Conservation (phyloP, 805 yeast species). For the Starmera dryadoides region DNA sequence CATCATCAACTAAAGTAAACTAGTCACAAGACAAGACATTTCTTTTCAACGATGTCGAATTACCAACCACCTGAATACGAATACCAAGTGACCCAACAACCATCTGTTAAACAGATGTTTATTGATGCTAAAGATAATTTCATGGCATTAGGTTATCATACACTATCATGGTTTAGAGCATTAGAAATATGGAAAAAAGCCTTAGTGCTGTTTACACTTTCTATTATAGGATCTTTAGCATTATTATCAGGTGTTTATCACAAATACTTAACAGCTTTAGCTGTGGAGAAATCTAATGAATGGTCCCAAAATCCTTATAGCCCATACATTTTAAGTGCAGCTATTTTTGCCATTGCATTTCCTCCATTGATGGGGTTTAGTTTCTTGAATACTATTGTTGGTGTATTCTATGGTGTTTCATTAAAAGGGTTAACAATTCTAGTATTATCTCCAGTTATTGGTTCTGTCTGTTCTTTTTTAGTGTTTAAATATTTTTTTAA, state of each 20-base stretch:
- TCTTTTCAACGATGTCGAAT: too few species aligned
- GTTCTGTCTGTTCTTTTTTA: slow-evolving; percentile 71
- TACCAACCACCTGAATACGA: slow-evolving; percentile 1
- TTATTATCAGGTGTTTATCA: slow-evolving; percentile 10
- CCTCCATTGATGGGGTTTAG: slow-evolving; percentile 90
- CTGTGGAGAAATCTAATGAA: slow-evolving; percentile 18
- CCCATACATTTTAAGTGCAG: slow-evolving; percentile 36
- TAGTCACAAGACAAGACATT: too few species aligned
- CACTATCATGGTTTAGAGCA: slow-evolving; percentile 6
- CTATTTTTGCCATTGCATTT: slow-evolving; percentile 66
- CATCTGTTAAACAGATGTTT: background rate
- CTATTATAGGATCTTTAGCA: slow-evolving; percentile 2
- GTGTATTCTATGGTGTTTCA: slow-evolving; percentile 77
- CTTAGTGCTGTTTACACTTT: slow-evolving; percentile 1
- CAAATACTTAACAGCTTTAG: slow-evolving; percentile 8
- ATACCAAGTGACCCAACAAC: background rate
- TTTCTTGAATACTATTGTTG: slow-evolving; percentile 55
- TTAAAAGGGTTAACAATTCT: slow-evolving; percentile 71
- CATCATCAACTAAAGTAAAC: too few species aligned
- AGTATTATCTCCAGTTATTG: slow-evolving; percentile 59
- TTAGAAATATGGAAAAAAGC: slow-evolving; percentile 4
- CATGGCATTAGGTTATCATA: background rate
- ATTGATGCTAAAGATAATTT: background rate
- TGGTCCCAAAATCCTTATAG: slow-evolving; percentile 25
- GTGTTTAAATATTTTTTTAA: slow-evolving; percentile 54